Base-by-base conservation (phyloP, 768 basidiomycete species). In the Tylopilus rubrobrunneus region DNA sequence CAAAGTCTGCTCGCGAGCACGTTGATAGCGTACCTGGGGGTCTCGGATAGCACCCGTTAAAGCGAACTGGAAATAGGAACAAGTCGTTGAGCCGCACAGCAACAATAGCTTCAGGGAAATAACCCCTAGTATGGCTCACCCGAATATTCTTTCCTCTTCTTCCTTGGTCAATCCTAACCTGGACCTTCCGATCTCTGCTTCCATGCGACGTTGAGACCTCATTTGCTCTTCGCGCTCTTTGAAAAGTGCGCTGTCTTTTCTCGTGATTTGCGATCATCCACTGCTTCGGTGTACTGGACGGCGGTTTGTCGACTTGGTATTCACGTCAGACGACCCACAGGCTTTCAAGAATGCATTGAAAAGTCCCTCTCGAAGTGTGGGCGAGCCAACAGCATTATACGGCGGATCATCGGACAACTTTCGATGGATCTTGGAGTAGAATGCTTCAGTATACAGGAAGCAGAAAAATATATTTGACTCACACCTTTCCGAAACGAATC, bases 341-440 rank as follows among this genome's bases (percentile, higher is more conserved):
- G 85, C 84, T 58, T 87, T 85, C 56, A 90, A 51, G 65, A 86
- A 92, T 7, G 86, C 82, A 45, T 79, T 80, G 75, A 90, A 99
- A 23, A 98, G 79, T 58, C 96, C 94, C 71, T 98, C 95, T 28
- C 96, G 86, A 9, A 96, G 77, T 0, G 91, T 88, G 0, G 94
- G 96, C 0, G 96, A 98, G 5, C 91, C 92, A 45, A 99, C 90
- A 15, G 91, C 90, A 60, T 92, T 90, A 67, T 98, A 99, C 14
- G 96, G 89, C 28, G 89, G 80, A 67, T 98, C 94, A 37, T 79
- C 72, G 12, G 78, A 77, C 29, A 98, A 67, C 2, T 72, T 69
- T 45, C 79, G 80, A 70, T 94, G 97, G 45, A 87, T 78, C 91
- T 92, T 57, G 37, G 41, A 29, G 49, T 49, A 23, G 17, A 33